Evolutionary conservation across 139 green algal species (phyloP).

Genomic region (Chlorella sp.): DNA sequence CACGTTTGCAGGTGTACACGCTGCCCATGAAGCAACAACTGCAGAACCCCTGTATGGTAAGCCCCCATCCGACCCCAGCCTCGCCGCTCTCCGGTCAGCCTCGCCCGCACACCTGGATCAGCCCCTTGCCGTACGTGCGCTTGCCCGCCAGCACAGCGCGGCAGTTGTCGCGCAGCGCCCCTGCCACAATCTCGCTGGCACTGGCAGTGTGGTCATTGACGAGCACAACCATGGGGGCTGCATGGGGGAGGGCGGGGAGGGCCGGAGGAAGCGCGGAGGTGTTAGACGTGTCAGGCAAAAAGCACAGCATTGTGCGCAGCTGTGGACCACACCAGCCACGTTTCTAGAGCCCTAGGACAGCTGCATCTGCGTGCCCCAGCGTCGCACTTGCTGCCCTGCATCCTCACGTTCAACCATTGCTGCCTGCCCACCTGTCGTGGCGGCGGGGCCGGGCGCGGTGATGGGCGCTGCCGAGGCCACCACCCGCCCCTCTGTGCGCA

Average conservation of each 20-base stretch:
- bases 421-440: constrained; percentile 13
- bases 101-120: constrained; percentile 82
- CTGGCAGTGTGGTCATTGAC: constrained; percentile 90
- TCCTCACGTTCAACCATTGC: no score
- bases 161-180: constrained; percentile 96
- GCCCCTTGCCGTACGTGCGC: constrained; percentile 94
- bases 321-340: no score
- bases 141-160: constrained; percentile 82
- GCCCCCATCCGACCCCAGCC: no score
- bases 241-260: not conserved
- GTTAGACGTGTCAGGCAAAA: no score
- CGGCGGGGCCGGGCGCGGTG: constrained; percentile 34
- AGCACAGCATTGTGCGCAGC: no score
- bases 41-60: no score
- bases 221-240: constrained; percentile 70
- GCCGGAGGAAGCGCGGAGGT: not conserved
- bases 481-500: constrained; percentile 68
- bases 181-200: constrained; percentile 89
- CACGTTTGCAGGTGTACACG: no score
- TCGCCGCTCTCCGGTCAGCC: not conserved
- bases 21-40: no score
- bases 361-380: no score
- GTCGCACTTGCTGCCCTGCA: no score
- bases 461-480: constrained; percentile 34
- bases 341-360: no score